A percentile compares a stretch with the other conserved stretches of the same genome.
Conservation (phyloP, 176 grass and related monocot genomes). For the Puya raimondii region DNA sequence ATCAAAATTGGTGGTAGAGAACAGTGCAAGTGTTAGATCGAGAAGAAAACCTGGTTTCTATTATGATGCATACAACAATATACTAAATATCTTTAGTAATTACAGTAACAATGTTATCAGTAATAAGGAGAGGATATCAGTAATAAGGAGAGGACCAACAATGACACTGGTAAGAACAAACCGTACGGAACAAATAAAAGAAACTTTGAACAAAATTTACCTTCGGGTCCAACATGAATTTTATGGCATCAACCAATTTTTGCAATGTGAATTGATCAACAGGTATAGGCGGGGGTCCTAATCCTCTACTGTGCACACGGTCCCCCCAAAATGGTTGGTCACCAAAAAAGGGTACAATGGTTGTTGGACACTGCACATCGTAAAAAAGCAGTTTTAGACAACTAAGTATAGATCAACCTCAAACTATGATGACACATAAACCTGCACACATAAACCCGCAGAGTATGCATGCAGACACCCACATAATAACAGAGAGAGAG, state of each 20-base stretch:
- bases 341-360: conserved; percentile 93
- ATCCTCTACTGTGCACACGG: conserved; percentile 66
- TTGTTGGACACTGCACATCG: conserved; percentile 80
- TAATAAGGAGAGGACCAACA: too few relatives aligned
- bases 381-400: conserved; percentile 7
- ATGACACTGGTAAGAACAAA: too few relatives aligned
- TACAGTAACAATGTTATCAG: too few relatives aligned
- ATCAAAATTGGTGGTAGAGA: too few relatives aligned
- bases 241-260: conserved; percentile 78
- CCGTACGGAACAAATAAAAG: background rate
- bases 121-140: too few relatives aligned
- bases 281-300: conserved; percentile 73
- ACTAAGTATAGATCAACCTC: conserved; percentile 17
- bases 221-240: conserved; percentile 53
- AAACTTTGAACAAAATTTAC: conserved; percentile 22
- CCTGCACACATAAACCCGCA: background rate
- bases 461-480: background rate
- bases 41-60: too few relatives aligned
- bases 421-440: background rate
- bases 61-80: too few relatives aligned
- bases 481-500: background rate
- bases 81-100: too few relatives aligned
- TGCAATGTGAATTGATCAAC: conserved; percentile 69
- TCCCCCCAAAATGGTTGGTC: conserved; percentile 99
- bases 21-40: too few relatives aligned